Evolutionary conservation across 768 basidiomycete genomes (phyloP).

Genomic region (Lanmaoa pseudosensibilis): DNA sequence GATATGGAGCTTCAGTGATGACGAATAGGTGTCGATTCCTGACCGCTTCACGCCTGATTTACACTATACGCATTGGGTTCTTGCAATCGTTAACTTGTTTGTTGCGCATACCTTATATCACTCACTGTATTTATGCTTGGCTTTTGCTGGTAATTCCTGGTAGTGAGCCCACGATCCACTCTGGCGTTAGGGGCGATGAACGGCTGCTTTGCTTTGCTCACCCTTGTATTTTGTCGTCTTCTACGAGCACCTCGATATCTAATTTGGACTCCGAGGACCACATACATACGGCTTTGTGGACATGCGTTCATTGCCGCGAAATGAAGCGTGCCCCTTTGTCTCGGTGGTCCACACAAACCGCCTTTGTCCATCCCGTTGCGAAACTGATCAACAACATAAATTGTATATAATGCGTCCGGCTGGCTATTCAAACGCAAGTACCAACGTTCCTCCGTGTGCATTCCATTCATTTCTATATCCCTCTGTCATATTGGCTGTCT

Average conservation of each 20-base stretch:
- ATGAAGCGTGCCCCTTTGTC: conserved; percentile 6
- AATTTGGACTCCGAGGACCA: neutral
- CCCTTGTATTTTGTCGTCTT: neutral
- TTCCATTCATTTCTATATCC: conserved; percentile 5
- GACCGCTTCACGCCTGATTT: neutral
- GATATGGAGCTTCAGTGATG: conserved; percentile 72
- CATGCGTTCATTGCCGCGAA: neutral
- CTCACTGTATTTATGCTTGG: neutral
- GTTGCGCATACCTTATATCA: conserved; percentile 6
- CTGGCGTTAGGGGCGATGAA: neutral
- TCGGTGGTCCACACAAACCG: conserved; percentile 5
- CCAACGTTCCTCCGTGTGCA: neutral
- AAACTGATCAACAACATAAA: neutral
- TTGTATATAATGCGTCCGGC: conserved; percentile 16
- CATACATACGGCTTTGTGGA: conserved; percentile 4
- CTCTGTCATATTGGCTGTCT: conserved; percentile 14
- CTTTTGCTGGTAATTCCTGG: neutral
- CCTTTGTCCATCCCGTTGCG: conserved; percentile 9
- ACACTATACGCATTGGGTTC: neutral
- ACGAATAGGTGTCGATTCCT: conserved; percentile 8
- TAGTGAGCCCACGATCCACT: too few species aligned
- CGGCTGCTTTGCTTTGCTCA: neutral
- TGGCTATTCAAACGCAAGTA: neutral
- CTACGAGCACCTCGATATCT: neutral
- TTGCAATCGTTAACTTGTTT: neutral